Base-by-base conservation (phyloP, 371 early-diverging fungal species). In the Lichtheimia corymbifera region DNA sequence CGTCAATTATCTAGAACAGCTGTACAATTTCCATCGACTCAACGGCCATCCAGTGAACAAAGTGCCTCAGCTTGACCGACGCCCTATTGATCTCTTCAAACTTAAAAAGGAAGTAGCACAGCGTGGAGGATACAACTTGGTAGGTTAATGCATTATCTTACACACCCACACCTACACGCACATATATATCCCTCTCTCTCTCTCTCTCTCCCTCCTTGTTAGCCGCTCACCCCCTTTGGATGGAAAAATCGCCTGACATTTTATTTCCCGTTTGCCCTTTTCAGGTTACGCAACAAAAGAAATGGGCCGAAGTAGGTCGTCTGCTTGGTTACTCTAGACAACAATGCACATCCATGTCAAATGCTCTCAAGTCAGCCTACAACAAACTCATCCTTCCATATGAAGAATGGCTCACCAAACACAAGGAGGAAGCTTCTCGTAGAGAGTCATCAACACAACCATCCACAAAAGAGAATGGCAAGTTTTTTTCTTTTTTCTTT, bases 261-360 rank as follows among this genome's bases (percentile, higher is more conserved):
- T 47, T 47, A n/a, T 22, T 47, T 56, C 57, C 57, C 42, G 25
- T 54, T 54, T 54, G 43, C 20, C 13, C 9, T 67, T 40, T 40
- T 44, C 17, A 90, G 88, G 93, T 94, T 25, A 91, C 90, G 24
- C 73, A 82, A n/a, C 65, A 80, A 55, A 94, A 94, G 65, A 86
- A 88, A 59, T 97, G 97, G 97, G 91, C 91, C 15, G 92, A 91
- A 68, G 90, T 97, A 51, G 95, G 93, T 14, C 81, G 91, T 18
- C 82, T 79, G 12, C 69, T 96, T 49, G 90, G 92, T 25, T 88
- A 91, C 55, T 86, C 85, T 49, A 84, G 89, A 43, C 90, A 80
- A 67, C 90, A 84, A 59, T 91, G 92, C 65, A 92, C 94, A 0
- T 89, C 91, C 42, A 86, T 93, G 82, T 88, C 95, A n/a, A 88